Evolutionary conservation across 139 green algal genomes (phyloP).

Genomic region (Micromonas commoda): DNA sequence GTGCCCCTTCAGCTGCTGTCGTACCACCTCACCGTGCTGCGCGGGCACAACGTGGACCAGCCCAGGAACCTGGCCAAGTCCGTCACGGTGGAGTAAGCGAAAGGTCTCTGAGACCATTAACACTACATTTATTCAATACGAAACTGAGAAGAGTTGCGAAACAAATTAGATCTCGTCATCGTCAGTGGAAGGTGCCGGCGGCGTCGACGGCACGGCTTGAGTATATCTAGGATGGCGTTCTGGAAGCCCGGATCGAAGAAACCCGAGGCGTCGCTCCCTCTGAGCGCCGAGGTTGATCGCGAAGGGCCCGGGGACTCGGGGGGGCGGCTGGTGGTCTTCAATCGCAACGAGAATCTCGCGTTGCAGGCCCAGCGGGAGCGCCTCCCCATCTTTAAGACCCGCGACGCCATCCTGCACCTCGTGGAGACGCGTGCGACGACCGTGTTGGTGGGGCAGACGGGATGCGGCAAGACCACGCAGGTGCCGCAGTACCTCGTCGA

Average conservation of each 20-base stretch:
- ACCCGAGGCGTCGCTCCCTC: neutral
- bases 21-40: constrained; percentile 89
- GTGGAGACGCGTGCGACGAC: constrained; percentile 61
- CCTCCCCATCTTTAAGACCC: constrained; percentile 15
- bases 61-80: constrained; percentile 94
- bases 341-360: neutral
- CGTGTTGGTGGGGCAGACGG: constrained; percentile 66
- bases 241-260: constrained; percentile 10
- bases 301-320: neutral
- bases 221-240: constrained; percentile 24
- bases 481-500: constrained; percentile 38
- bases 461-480: constrained; percentile 66
- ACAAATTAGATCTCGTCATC: neutral
- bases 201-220: too few species aligned
- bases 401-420: constrained; percentile 63
- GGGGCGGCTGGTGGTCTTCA: neutral
- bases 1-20: constrained; percentile 89
- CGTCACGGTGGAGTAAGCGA: constrained; percentile 68
- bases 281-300: neutral
- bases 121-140: neutral
- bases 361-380: constrained; percentile 11
- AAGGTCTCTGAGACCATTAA: neutral
- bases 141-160: neutral
- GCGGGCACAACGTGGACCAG: constrained; percentile 92
- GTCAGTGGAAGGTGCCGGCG: neutral